These are phyloP conservation scores for Mortierella hygrophila DNA, from an alignment of 192 early-diverging fungal species.

Conservation along the genomic window DNA sequence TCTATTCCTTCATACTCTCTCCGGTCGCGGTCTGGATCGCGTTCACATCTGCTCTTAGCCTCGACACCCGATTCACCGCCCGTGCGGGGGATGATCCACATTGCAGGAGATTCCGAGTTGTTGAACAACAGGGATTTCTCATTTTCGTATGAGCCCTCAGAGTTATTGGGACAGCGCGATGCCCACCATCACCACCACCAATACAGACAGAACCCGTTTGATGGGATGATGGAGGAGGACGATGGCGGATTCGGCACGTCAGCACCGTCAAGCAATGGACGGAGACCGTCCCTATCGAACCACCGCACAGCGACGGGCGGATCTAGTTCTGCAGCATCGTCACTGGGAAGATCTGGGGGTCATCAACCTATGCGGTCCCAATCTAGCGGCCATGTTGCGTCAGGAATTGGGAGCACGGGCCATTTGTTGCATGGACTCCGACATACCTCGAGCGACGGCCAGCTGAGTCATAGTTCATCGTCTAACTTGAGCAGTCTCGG, in stretches of 20 bases:
- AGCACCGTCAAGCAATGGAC: background rate
- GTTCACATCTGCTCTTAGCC: slow-evolving; percentile 14
- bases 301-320: background rate
- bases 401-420: background rate
- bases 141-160: slow-evolving; percentile 44
- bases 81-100: slow-evolving; percentile 36
- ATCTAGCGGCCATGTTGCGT: background rate
- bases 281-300: background rate
- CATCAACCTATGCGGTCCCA: background rate
- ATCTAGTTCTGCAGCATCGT: background rate
- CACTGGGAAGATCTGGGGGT: background rate
- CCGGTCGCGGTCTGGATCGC: slow-evolving; percentile 38
- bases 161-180: slow-evolving; percentile 36
- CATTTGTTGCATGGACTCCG: slow-evolving; percentile 20
- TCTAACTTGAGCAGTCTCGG: slow-evolving; percentile 38
- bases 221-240: slow-evolving; percentile 33
- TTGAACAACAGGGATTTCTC: slow-evolving; percentile 53
- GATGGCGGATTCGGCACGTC: slow-evolving; percentile 22
- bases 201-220: slow-evolving; percentile 21
- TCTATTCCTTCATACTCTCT: slow-evolving; percentile 25
- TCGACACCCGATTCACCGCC: slow-evolving; percentile 52
- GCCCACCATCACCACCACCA: slow-evolving; percentile 11
- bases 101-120: slow-evolving; percentile 42
- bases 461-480: slow-evolving; percentile 20
- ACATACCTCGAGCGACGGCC: slow-evolving; percentile 39